Conservation (phyloP, 2,329 filamentous ascomycete species). For the Clathrospora elynae region DNA sequence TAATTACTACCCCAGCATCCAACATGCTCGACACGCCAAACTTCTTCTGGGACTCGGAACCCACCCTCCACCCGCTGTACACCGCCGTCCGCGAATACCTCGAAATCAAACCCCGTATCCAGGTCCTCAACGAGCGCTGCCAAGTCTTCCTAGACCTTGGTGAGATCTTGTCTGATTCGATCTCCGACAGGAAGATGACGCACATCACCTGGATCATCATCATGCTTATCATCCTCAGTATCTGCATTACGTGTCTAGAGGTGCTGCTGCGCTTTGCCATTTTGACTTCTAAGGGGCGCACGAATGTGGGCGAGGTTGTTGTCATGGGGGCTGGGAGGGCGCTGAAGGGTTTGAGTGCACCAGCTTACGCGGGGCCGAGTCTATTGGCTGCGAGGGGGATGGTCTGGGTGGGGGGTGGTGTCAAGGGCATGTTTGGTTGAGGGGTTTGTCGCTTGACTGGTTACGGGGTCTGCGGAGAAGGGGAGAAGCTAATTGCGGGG, state of each 20-base stretch:
- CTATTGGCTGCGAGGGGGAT: conserved; percentile 32
- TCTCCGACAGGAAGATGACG: conserved; percentile 94
- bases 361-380: conserved; percentile 35
- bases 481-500: too few relatives aligned
- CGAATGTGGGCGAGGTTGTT: conserved; percentile 9
- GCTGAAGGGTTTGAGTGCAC: conserved; percentile 16
- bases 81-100: conserved; percentile 94
- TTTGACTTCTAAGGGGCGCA: conserved; percentile 34
- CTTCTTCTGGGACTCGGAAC: conserved; percentile 98
- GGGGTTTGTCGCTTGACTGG: conserved; percentile 1
- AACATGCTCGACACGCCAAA: conserved; percentile 96
- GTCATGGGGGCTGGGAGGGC: conserved; percentile 1
- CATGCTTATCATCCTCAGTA: conserved; percentile 86
- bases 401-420: conserved; percentile 30
- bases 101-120: conserved; percentile 93
- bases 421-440: conserved; percentile 22
- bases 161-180: conserved; percentile 89
- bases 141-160: conserved; percentile 95
- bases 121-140: conserved; percentile 95
- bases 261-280: conserved; percentile 77
- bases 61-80: conserved; percentile 92
- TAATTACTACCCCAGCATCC: conserved; percentile 65
- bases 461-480: background rate
- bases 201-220: conserved; percentile 98
- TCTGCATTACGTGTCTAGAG: conserved; percentile 87